Conservation (phyloP, 495 filamentous ascomycete genomes). For the Penicillium taxi region DNA sequence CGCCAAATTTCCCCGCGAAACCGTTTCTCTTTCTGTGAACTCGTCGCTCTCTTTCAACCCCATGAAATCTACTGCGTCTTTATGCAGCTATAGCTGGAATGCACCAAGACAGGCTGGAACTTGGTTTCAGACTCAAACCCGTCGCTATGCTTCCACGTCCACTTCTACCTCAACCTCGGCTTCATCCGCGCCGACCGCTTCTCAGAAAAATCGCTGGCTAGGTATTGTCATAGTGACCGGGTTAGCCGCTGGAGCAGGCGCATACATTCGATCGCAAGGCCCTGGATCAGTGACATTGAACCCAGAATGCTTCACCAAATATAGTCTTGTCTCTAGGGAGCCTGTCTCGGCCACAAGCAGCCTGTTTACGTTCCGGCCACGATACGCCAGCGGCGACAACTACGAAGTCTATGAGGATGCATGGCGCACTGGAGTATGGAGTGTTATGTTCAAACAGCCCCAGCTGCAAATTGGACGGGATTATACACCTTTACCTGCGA, state of each 20-base stretch:
- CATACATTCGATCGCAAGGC: constrained; percentile 27
- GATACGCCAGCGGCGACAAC: constrained; percentile 29
- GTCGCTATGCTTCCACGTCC: constrained; percentile 19
- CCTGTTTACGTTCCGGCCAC: constrained; percentile 61
- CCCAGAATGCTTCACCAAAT: constrained; percentile 57
- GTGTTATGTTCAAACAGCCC: constrained; percentile 88
- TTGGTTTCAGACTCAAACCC: too few species aligned
- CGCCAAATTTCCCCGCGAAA: constrained; percentile 14
- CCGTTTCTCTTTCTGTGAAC: constrained; percentile 4
- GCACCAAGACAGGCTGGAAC: constrained; percentile 4
- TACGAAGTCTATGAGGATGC: constrained; percentile 39
- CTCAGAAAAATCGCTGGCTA: constrained; percentile 30
- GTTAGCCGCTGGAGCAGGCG: constrained; percentile 30
- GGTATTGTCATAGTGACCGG: constrained; percentile 28
- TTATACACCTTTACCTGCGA: constrained; percentile 78
- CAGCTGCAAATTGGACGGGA: constrained; percentile 79
- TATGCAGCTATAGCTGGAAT: constrained; percentile 12
- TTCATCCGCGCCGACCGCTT: constrained; percentile 6
- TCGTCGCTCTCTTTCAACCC: not conserved
- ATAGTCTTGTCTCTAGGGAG: constrained; percentile 56
- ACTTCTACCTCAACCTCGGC: constrained; percentile 14
- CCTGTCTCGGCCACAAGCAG: constrained; percentile 66
- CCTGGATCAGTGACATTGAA: constrained; percentile 25
- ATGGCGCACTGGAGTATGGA: constrained; percentile 64
- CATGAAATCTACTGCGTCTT: constrained; percentile 22